Evolutionary conservation across 768 basidiomycete genomes (phyloP), one percentile per base, ranked within the genome.

Genomic region (Hortiboletus flavorubellus): DNA sequence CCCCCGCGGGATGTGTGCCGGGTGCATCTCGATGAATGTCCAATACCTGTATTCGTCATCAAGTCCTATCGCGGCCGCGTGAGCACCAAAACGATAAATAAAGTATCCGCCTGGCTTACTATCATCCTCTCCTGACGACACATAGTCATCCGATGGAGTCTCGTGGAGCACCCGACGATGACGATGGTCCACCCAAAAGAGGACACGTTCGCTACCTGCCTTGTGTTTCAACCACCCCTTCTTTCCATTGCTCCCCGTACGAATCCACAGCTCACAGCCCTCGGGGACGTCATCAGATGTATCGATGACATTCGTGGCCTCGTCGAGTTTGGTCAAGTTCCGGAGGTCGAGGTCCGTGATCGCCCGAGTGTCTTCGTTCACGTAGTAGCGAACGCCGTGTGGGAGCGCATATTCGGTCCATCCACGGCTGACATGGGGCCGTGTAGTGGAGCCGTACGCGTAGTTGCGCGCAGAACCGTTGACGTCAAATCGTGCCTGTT

Each of bases 21-120:
- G 91, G 61, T 92, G 89, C 34, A 80, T 72, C 68, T 91, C 87
- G 72, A 93, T 79, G 64, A 85, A 93, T 7, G 82, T 74, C 91
- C 91, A 93, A 64, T 91, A 93, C 51, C 86, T 77, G 61, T 87
- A 89, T 64, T 90, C 87, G 63, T 84, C 77, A 52, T 91, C 88
- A 21, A 89, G 73, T 44, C 81, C 91, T 91, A 58, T 50, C 23
- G 12, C 16, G n/a, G 35, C 14, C 15, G 4, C 15, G 47, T 60
- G 15, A 57, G 49, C 8, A 39, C 26, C 29, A 15, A 48, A 16
- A 21, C 11, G 3, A 39, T 8, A 23, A 14, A 37, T 10, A 33
- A 58, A n/a, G 4, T 4, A 8, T 8, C 6, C 23, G 21, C 2
- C 15, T 1, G 30, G 11, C 79, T 69, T 42, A 81, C 79, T 67